Conservation (phyloP, 192 early-diverging fungal species). For the Backusella tuberculispora region DNA sequence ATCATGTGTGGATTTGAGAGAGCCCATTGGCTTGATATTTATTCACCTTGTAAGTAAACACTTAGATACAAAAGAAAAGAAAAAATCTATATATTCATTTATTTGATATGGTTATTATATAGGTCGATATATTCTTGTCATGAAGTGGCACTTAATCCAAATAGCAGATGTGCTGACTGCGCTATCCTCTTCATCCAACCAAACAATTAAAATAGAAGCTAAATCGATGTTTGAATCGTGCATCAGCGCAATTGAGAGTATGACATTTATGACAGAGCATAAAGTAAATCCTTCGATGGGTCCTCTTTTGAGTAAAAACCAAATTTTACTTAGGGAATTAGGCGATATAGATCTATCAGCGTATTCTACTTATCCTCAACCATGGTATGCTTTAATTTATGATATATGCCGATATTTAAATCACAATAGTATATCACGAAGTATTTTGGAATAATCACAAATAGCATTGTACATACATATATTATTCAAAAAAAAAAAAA, state of each 20-base stretch:
- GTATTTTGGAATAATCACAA: no score
- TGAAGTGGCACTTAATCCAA: slow-evolving; percentile 1
- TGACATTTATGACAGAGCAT: background rate
- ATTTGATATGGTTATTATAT: background rate
- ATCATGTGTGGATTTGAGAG: background rate
- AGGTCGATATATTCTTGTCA: background rate
- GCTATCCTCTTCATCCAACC: background rate
- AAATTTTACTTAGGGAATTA: background rate
- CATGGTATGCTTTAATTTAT: background rate
- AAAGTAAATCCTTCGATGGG: background rate
- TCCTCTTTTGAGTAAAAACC: background rate
- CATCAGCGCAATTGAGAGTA: background rate
- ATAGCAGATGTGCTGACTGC: slow-evolving; percentile 1
- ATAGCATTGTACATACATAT: no score
- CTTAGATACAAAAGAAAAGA: background rate
- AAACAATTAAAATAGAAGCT: background rate
- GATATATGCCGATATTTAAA: background rate
- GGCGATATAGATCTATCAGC: background rate
- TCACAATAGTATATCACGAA: background rate
- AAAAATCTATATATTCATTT: background rate
- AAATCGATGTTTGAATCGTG: background rate
- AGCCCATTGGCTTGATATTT: background rate
- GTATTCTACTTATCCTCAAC: background rate
- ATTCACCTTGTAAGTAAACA: background rate
- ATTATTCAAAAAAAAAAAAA: no score